A percentile compares a stretch with the other conserved stretches of the same genome.
Conservation (phyloP, 2,329 filamentous ascomycete species). For the Claviceps arundinis region DNA sequence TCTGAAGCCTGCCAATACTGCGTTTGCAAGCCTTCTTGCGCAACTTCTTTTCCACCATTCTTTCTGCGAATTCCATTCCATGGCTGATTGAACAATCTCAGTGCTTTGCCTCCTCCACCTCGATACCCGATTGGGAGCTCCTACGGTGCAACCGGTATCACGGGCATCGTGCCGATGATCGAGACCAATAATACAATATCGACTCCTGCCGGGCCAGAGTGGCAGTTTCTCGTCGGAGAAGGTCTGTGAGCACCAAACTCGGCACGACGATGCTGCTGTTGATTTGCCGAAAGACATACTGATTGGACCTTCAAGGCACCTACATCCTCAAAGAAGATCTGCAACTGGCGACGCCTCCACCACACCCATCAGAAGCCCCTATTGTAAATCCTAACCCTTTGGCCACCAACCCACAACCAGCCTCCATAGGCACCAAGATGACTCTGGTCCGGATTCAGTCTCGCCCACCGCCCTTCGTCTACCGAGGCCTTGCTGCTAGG, state of each 20-base stretch:
- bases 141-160: constrained; percentile 56
- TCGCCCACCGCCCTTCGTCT: constrained; percentile 42
- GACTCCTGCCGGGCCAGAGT: constrained; percentile 68
- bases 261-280: background rate
- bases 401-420: constrained; percentile 71
- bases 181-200: constrained; percentile 88
- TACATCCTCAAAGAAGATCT: constrained; percentile 87
- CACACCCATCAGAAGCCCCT: constrained; percentile 87
- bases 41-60: background rate
- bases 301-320: constrained; percentile 45
- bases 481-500: constrained; percentile 38
- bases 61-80: background rate
- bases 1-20: background rate
- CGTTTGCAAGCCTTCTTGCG: background rate
- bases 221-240: constrained; percentile 87
- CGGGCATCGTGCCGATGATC: constrained; percentile 59
- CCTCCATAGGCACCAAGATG: constrained; percentile 70
- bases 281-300: constrained; percentile 4
- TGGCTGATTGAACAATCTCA: constrained; percentile 19
- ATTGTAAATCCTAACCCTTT: constrained; percentile 81
- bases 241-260: constrained; percentile 34
- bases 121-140: constrained; percentile 65
- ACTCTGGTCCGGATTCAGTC: constrained; percentile 62
- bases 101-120: constrained; percentile 75
- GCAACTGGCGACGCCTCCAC: constrained; percentile 83